phyloP scores from a whole-genome alignment of 73 alveolate species.

The Loxodes magnus region DNA sequence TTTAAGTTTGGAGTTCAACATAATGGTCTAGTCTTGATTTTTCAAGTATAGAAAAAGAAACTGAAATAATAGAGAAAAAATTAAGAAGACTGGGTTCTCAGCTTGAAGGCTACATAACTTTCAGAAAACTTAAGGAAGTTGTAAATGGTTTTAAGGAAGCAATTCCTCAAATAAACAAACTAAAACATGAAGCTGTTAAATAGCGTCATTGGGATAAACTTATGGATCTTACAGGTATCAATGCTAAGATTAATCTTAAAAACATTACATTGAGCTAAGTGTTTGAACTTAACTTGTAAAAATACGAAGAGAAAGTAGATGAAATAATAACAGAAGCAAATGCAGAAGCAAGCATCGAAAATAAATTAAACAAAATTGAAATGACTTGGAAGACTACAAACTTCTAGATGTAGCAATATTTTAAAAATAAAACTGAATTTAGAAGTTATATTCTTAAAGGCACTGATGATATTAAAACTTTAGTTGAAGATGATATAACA shows the following conservation, averaged over 20 bases:
- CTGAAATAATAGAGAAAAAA: slow-evolving; percentile 77
- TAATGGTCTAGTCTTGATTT: slow-evolving; percentile 94
- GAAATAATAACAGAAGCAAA: slow-evolving; percentile 95
- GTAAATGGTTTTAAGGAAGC: slow-evolving; percentile 78
- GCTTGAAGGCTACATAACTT: slow-evolving; percentile 27
- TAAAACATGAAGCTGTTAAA: slow-evolving; percentile 88
- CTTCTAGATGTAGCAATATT: slow-evolving; percentile 77
- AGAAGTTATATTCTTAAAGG: slow-evolving; percentile 81
- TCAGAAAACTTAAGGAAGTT: slow-evolving; percentile 54
- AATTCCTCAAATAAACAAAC: slow-evolving; percentile 66
- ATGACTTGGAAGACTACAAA: slow-evolving; percentile 76
- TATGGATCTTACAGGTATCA: slow-evolving; percentile 88
- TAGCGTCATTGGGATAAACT: slow-evolving; percentile 95
- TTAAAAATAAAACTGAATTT: slow-evolving; percentile 84
- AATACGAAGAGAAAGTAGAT: slow-evolving; percentile 88
- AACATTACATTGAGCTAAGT: slow-evolving; percentile 91
- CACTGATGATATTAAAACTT: slow-evolving; percentile 83
- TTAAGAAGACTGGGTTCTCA: slow-evolving; percentile 44
- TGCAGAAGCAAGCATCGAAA: slow-evolving; percentile 90
- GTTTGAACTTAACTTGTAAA: slow-evolving; percentile 83
- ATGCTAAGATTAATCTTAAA: slow-evolving; percentile 82
- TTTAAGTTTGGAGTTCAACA: slow-evolving; percentile 87
- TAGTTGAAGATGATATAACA: slow-evolving; percentile 87
- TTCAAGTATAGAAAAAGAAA: slow-evolving; percentile 59
- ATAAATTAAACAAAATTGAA: slow-evolving; percentile 78